A percentile compares a stretch with the other conserved stretches of the same genome.
These are phyloP conservation scores for Saccharomyces mikatae DNA, from an alignment of 805 yeast genomes.

Conservation along the genomic window DNA sequence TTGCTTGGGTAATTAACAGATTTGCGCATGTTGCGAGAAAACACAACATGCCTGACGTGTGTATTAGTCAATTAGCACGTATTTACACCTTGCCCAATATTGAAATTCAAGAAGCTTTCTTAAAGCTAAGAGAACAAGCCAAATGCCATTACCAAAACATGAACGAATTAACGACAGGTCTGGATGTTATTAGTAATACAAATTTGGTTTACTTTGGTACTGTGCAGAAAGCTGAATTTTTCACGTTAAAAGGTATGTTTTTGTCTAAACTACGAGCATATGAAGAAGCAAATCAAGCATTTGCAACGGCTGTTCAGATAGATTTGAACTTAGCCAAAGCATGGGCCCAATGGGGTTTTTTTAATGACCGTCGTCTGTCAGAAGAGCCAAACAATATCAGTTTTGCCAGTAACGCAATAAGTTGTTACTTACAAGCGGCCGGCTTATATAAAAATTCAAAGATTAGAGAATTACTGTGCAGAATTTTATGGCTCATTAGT, in stretches of 20 bases:
- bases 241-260: conserved; percentile 96
- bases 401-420: conserved; percentile 86
- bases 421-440: conserved; percentile 96
- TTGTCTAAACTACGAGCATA: conserved; percentile 80
- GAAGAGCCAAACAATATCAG: conserved; percentile 74
- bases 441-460: conserved; percentile 90
- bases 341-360: conserved; percentile 99
- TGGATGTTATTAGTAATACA: conserved; percentile 94
- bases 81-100: conserved; percentile 94
- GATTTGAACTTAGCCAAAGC: conserved; percentile 93
- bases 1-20: conserved; percentile 96
- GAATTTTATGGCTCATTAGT: conserved; percentile 89
- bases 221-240: conserved; percentile 96
- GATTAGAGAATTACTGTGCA: conserved; percentile 76
- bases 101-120: conserved; percentile 95
- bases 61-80: conserved; percentile 84
- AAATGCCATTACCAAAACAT: conserved; percentile 93
- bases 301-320: conserved; percentile 94
- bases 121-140: conserved; percentile 93
- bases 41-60: conserved; percentile 94
- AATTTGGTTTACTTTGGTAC: conserved; percentile 93
- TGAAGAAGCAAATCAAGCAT: conserved; percentile 95
- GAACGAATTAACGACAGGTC: conserved; percentile 84
- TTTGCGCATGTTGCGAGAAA: conserved; percentile 98
- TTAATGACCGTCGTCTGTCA: conserved; percentile 79